These are phyloP conservation scores for Pseudotsuga menziesii DNA, from an alignment of 75 land plant species.

Conservation along the genomic window DNA sequence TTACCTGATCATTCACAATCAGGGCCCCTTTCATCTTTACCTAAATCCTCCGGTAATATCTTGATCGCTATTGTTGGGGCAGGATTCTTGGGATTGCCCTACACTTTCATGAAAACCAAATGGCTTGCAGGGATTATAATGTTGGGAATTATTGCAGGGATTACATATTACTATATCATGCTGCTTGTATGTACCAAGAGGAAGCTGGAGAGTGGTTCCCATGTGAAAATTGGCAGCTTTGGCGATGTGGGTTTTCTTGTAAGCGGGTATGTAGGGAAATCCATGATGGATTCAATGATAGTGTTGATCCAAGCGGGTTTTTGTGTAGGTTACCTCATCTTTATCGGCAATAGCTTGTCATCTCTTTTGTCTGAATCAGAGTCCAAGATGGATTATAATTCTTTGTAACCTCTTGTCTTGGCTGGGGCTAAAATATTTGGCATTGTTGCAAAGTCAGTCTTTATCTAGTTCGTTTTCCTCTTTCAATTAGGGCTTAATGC, in stretches of 20 bases:
- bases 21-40: constrained; percentile 50
- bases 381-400: background rate
- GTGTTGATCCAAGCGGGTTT: constrained; percentile 75
- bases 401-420: background rate
- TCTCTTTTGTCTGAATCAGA: constrained; percentile 24
- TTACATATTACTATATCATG: constrained; percentile 88
- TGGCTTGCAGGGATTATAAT: constrained; percentile 58
- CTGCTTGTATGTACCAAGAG: constrained; percentile 65
- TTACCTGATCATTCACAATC: background rate
- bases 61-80: constrained; percentile 90
- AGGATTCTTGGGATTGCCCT: constrained; percentile 96
- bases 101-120: constrained; percentile 78
- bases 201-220: constrained; percentile 33
- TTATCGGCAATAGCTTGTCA: constrained; percentile 67
- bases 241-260: constrained; percentile 72
- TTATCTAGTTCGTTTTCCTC: constrained; percentile 57
- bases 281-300: constrained; percentile 66
- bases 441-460: constrained; percentile 36
- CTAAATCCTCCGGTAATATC: constrained; percentile 83
- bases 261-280: constrained; percentile 54
- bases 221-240: constrained; percentile 47
- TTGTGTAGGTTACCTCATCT: constrained; percentile 78
- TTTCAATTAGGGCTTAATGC: constrained; percentile 73
- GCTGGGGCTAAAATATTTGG: constrained; percentile 15
- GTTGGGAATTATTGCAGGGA: constrained; percentile 32